These are phyloP conservation scores for Trichoderma citrinoviride DNA, from an alignment of 2,329 filamentous ascomycete genomes.

Conservation along the genomic window DNA sequence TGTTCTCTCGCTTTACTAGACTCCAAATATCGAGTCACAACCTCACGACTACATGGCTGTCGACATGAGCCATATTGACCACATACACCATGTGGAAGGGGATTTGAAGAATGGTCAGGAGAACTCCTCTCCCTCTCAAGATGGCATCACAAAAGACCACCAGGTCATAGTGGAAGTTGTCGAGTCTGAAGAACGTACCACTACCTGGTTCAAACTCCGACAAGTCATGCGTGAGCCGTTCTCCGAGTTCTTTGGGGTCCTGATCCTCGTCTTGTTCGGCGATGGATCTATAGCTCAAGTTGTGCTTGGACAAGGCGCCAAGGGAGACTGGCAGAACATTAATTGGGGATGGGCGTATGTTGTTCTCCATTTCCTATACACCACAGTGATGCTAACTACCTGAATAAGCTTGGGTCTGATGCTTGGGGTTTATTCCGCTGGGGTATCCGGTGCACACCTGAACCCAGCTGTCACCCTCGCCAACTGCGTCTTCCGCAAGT, in stretches of 20 bases:
- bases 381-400: not conserved
- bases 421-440: not conserved
- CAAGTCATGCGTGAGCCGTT: not conserved
- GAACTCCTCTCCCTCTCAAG: not conserved
- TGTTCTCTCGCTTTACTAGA: too few species aligned
- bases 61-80: not conserved
- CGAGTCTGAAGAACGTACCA: not conserved
- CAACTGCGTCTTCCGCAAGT: not conserved
- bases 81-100: not conserved
- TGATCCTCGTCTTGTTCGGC: not conserved
- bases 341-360: slow-evolving; percentile 1
- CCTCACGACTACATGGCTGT: not conserved
- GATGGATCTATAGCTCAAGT: not conserved
- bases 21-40: not conserved
- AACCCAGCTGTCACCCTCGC: not conserved
- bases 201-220: not conserved
- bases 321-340: not conserved
- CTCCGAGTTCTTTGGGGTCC: not conserved
- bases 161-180: not conserved
- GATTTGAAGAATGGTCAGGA: not conserved
- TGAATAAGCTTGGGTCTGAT: not conserved
- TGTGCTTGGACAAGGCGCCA: not conserved
- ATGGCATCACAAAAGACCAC: not conserved
- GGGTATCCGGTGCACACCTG: not conserved
- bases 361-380: not conserved